Evolutionary conservation across 805 yeast species (phyloP).

Genomic region (Nakazawaea sp.): DNA sequence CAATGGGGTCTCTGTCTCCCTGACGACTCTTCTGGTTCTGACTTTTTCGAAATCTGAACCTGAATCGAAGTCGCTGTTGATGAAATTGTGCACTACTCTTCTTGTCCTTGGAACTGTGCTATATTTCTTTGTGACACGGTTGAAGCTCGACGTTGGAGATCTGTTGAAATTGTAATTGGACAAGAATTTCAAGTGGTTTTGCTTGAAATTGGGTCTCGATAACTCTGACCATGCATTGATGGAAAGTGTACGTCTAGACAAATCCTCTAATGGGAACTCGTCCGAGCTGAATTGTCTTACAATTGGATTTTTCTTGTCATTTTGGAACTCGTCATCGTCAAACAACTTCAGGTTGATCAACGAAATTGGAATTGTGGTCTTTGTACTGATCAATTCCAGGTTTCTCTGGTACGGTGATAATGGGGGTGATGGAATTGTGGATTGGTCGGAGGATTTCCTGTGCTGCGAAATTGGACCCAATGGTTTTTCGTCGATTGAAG

Average conservation of each 20-base stretch:
- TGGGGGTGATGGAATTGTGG: conserved; percentile 31
- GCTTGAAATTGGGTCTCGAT: conserved; percentile 35
- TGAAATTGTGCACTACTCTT: conserved; percentile 17
- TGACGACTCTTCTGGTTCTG: conserved; percentile 52
- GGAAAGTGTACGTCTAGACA: conserved; percentile 36
- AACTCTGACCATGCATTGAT: conserved; percentile 46
- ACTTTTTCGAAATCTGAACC: conserved; percentile 39
- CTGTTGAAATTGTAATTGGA: conserved; percentile 36
- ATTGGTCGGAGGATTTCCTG: conserved; percentile 11
- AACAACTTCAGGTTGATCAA: conserved; percentile 8
- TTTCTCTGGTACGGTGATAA: conserved; percentile 27
- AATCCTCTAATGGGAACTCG: conserved; percentile 43
- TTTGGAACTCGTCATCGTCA: conserved; percentile 8
- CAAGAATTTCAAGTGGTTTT: conserved; percentile 43
- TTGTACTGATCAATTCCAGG: conserved; percentile 20
- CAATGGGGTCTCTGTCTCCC: conserved; percentile 21
- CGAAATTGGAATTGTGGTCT: conserved; percentile 18
- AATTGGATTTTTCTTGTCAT: background rate
- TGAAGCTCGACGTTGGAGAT: conserved; percentile 4
- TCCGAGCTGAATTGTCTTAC: conserved; percentile 6
- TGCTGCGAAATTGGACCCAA: background rate
- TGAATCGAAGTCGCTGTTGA: conserved; percentile 26
- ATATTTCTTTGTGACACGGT: conserved; percentile 14
- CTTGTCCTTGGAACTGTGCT: conserved; percentile 22
- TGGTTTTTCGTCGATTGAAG: conserved; percentile 6